These are phyloP conservation scores for Penicillium verrucosum DNA, from an alignment of 2,329 filamentous ascomycete genomes.

Conservation along the genomic window DNA sequence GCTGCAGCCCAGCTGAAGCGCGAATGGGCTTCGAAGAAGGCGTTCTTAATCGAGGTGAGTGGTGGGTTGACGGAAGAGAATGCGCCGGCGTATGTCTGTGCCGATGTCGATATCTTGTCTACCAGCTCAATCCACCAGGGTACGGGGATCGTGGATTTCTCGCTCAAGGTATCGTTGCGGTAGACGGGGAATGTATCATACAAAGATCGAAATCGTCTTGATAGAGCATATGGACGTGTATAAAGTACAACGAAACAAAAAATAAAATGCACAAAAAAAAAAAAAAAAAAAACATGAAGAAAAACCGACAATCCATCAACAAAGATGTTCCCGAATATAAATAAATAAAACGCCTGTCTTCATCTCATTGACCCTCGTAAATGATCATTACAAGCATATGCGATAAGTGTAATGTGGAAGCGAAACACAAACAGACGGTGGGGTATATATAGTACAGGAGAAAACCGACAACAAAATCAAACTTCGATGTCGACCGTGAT, in stretches of 20 bases:
- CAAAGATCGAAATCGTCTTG: not conserved
- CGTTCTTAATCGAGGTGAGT: conserved; percentile 84
- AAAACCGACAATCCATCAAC: not conserved
- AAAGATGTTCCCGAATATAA: not conserved
- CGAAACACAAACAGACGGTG: conserved; percentile 7
- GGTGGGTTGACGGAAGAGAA: conserved; percentile 85
- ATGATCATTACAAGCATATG: conserved; percentile 17
- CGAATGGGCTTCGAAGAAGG: conserved; percentile 69
- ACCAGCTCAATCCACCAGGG: conserved; percentile 97
- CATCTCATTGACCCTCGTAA: conserved; percentile 19
- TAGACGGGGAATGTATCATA: conserved; percentile 20
- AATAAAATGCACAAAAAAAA: not conserved
- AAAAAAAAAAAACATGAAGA: no score
- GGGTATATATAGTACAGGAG: conserved; percentile 16
- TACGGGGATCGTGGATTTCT: conserved; percentile 90
- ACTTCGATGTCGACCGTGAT: conserved; percentile 41
- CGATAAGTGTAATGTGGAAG: conserved; percentile 3
- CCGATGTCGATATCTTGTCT: conserved; percentile 91
- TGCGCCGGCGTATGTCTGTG: conserved; percentile 67
- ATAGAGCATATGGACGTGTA: conserved; percentile 14
- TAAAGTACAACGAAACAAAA: conserved; percentile 16
- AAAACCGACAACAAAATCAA: conserved; percentile 14
- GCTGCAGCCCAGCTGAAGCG: conserved; percentile 75
- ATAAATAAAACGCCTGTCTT: conserved; percentile 12
- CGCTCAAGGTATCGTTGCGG: conserved; percentile 70